Percentiles rank a stretch among this genome's conserved stretches.
phyloP scores from a whole-genome alignment of 1,284 basidiomycete species.

The Ceratobasidium sp. region DNA sequence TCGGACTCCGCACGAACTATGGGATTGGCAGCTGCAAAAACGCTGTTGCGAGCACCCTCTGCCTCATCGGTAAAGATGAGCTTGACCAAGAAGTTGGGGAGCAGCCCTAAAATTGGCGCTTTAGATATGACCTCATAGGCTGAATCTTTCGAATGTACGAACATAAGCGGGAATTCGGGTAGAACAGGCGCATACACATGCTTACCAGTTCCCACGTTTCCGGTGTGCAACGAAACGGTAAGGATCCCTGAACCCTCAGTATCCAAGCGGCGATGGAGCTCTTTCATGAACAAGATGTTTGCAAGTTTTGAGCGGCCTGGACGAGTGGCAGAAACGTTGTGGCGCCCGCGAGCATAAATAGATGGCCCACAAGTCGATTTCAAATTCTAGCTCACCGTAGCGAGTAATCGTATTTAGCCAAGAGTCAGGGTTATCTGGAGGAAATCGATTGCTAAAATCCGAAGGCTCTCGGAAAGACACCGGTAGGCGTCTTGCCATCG shows the following conservation, averaged over 20 bases:
- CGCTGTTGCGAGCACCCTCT: slow-evolving; percentile 5
- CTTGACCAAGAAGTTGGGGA: background rate
- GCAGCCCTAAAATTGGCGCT: background rate
- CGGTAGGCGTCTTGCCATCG: background rate
- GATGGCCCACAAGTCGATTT: background rate
- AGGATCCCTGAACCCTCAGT: background rate
- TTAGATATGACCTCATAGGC: background rate
- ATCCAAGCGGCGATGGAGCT: background rate
- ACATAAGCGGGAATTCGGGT: too few relatives aligned
- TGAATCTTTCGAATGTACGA: background rate
- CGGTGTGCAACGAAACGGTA: background rate
- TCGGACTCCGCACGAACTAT: slow-evolving; percentile 2
- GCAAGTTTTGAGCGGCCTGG: slow-evolving; percentile 37
- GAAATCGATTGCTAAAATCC: background rate
- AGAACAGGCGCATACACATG: background rate
- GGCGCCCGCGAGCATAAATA: too few relatives aligned
- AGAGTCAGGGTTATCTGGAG: background rate
- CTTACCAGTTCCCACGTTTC: background rate
- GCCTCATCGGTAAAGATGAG: background rate
- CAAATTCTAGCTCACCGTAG: background rate
- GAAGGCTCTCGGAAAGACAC: background rate
- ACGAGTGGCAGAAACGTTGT: too few relatives aligned
- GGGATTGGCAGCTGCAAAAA: slow-evolving; percentile 24
- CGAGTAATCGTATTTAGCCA: background rate
- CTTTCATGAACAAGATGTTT: background rate